Evolutionary conservation across 1,284 basidiomycete genomes (phyloP).

Genomic region (Puccinia horiana): DNA sequence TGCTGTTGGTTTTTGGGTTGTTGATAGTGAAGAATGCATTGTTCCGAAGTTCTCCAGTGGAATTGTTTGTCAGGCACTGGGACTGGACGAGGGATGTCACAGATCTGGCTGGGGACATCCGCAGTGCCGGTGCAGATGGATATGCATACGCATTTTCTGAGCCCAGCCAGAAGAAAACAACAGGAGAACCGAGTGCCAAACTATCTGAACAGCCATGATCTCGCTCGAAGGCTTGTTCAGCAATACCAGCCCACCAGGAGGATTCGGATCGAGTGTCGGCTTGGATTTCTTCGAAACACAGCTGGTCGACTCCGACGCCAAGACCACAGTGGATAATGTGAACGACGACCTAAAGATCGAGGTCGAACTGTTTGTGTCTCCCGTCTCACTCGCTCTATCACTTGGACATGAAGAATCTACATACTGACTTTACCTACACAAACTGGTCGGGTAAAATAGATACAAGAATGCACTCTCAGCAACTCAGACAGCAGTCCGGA

Average conservation of each 20-base stretch:
- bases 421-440: too few species aligned
- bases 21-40: neutral
- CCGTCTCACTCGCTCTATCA: neutral
- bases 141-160: neutral
- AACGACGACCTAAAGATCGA: slow-evolving; percentile 47
- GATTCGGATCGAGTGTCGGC: slow-evolving; percentile 6
- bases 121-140: neutral
- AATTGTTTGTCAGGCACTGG: too few species aligned
- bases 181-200: neutral
- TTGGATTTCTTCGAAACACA: slow-evolving; percentile 49
- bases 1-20: neutral
- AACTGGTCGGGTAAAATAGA: slow-evolving; percentile 66
- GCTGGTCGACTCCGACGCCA: slow-evolving; percentile 20
- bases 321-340: slow-evolving; percentile 27
- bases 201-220: neutral
- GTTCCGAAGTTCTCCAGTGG: neutral
- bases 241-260: neutral
- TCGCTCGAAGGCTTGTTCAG: slow-evolving; percentile 12
- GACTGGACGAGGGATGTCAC: neutral
- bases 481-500: slow-evolving; percentile 72
- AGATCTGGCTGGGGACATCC: neutral
- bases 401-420: too few species aligned
- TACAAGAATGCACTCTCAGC: slow-evolving; percentile 92
- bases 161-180: neutral
- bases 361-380: slow-evolving; percentile 43